phyloP scores from a whole-genome alignment of 2,329 filamentous ascomycete genomes.

The Arthrobotrys conoides region DNA sequence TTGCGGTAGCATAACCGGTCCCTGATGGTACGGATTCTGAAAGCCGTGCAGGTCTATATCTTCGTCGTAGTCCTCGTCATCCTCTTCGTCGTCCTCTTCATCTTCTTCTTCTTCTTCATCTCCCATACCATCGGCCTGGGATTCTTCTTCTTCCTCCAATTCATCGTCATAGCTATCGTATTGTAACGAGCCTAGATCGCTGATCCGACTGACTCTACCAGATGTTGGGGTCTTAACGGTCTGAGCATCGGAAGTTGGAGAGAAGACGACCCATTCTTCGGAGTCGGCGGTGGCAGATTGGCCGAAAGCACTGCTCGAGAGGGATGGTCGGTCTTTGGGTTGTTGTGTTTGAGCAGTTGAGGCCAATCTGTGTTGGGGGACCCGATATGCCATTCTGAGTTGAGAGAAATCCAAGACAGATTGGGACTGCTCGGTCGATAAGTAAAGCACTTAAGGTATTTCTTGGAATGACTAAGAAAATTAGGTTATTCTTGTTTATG shows the following conservation, averaged over 20 bases:
- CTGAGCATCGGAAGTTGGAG: slow-evolving; percentile 75
- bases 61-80: slow-evolving; percentile 84
- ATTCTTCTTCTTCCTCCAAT: slow-evolving; percentile 67
- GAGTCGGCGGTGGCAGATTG: slow-evolving; percentile 60
- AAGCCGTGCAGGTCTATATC: slow-evolving; percentile 67
- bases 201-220: slow-evolving; percentile 82
- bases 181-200: slow-evolving; percentile 78
- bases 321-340: slow-evolving; percentile 41
- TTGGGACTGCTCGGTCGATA: slow-evolving; percentile 25
- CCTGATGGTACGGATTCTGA: slow-evolving; percentile 69
- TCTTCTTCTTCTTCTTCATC: slow-evolving; percentile 82
- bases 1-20: slow-evolving; percentile 81
- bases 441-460: too few relatives aligned
- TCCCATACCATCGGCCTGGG: slow-evolving; percentile 69
- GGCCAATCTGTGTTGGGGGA: slow-evolving; percentile 56
- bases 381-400: slow-evolving; percentile 52
- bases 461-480: slow-evolving; percentile 7
- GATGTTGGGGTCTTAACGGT: slow-evolving; percentile 78
- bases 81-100: slow-evolving; percentile 67
- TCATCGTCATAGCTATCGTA: slow-evolving; percentile 70
- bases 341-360: slow-evolving; percentile 46
- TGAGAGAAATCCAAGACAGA: neutral
- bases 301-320: slow-evolving; percentile 43
- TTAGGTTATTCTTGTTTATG: neutral
- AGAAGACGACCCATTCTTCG: slow-evolving; percentile 96